phyloP scores from a whole-genome alignment of 177 flowering plant genomes.

The Tripterygium wilfordii region DNA sequence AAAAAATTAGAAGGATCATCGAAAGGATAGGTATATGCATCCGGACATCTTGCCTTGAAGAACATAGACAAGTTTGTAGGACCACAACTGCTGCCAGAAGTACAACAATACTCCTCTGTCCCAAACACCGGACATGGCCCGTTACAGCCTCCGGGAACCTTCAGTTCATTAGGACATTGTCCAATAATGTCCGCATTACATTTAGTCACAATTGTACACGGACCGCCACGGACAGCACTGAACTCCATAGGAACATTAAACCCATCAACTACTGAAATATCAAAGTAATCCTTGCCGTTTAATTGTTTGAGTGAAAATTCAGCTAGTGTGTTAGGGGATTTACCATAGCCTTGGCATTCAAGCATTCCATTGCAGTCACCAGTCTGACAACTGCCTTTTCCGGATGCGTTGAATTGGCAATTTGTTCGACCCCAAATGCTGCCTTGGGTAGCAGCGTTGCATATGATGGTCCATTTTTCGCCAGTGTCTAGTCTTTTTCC shows the following conservation, averaged over 20 bases:
- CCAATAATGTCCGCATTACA: conserved; percentile 38
- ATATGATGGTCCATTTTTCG: conserved; percentile 16
- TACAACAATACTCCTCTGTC: conserved; percentile 25
- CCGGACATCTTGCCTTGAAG: conserved; percentile 26
- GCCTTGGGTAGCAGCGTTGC: conserved; percentile 8
- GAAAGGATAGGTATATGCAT: conserved; percentile 28
- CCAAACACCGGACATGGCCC: conserved; percentile 23
- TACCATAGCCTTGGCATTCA: conserved; percentile 15
- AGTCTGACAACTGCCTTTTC: conserved; percentile 21
- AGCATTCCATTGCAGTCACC: conserved; percentile 28
- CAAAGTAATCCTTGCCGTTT: conserved; percentile 15
- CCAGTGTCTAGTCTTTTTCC: conserved; percentile 10
- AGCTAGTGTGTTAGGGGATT: conserved; percentile 28
- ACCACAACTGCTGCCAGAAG: conserved; percentile 9
- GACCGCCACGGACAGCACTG: conserved; percentile 21
- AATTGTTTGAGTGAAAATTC: conserved; percentile 20
- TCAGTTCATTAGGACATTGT: conserved; percentile 6
- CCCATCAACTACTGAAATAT: conserved; percentile 21
- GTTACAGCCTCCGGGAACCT: conserved; percentile 20
- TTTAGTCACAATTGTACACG: conserved; percentile 18
- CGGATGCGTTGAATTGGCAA: conserved; percentile 20
- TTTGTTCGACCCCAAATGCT: conserved; percentile 27
- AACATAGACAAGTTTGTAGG: conserved; percentile 17
- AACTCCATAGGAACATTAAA: conserved; percentile 33
- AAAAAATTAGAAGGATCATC: conserved; percentile 24